phyloP scores from a whole-genome alignment of 257 asterid genomes.

The Plectranthus barbatus region DNA sequence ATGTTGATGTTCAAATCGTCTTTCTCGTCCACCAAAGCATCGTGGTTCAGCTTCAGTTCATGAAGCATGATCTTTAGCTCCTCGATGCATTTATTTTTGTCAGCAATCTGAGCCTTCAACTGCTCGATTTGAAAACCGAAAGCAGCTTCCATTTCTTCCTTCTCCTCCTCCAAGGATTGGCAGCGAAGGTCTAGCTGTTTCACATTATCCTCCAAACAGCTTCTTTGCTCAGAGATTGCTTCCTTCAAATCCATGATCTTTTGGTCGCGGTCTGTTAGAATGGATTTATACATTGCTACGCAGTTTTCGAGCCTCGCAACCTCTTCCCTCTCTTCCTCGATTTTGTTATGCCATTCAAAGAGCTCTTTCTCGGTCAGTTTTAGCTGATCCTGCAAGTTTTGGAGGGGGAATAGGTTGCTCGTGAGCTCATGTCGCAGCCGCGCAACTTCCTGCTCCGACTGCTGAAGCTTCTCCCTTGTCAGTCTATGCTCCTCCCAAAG shows the following conservation, averaged over 20 bases:
- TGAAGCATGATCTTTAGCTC: slow-evolving; percentile 30
- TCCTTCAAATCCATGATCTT: slow-evolving; percentile 24
- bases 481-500: slow-evolving; percentile 44
- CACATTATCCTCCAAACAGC: too few relatives aligned
- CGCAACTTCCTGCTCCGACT: slow-evolving; percentile 40
- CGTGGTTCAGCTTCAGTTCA: slow-evolving; percentile 18
- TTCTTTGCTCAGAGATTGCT: too few relatives aligned
- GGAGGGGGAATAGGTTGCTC: slow-evolving; percentile 18
- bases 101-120: slow-evolving; percentile 25
- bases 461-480: slow-evolving; percentile 36
- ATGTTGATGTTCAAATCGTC: slow-evolving; percentile 28
- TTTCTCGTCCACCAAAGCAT: slow-evolving; percentile 25
- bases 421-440: slow-evolving; percentile 34
- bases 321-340: slow-evolving; percentile 47
- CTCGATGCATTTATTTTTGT: slow-evolving; percentile 24
- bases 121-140: neutral
- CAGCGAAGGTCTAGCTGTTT: too few relatives aligned
- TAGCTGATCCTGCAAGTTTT: slow-evolving; percentile 37
- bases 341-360: slow-evolving; percentile 26
- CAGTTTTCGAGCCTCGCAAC: slow-evolving; percentile 32
- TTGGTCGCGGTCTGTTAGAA: slow-evolving; percentile 45
- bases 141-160: too few relatives aligned
- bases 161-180: too few relatives aligned
- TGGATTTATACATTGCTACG: slow-evolving; percentile 33
- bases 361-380: neutral